phyloP scores from a whole-genome alignment of 257 asterid genomes.

The Forsythia viridissima region DNA sequence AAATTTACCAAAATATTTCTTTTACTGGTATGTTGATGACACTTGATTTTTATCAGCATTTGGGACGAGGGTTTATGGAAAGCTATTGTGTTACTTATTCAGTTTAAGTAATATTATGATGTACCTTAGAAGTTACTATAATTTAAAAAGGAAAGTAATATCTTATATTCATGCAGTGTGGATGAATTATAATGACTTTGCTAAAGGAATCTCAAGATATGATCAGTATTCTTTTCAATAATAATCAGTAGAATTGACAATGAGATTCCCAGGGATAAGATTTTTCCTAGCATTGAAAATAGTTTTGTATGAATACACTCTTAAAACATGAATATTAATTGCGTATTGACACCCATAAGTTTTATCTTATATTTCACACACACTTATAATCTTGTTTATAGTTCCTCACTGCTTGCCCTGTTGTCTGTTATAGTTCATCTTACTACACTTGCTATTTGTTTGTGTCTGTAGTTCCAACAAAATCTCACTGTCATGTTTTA shows the following conservation, averaged over 20 bases:
- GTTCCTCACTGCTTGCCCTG: neutral
- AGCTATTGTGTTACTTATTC: too few relatives aligned
- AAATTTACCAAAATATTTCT: too few relatives aligned
- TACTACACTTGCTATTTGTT: neutral
- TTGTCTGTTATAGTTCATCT: neutral
- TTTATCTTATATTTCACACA: neutral
- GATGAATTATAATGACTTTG: neutral
- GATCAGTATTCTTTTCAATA: neutral
- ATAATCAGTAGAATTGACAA: neutral
- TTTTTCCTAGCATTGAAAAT: neutral
- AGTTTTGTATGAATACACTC: neutral
- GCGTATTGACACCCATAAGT: neutral
- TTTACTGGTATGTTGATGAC: too few relatives aligned
- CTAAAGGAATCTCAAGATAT: neutral
- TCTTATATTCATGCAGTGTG: neutral
- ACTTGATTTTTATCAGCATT: too few relatives aligned
- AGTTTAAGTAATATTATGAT: too few relatives aligned
- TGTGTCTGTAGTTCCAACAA: neutral
- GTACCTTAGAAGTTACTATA: neutral
- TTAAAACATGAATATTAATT: neutral
- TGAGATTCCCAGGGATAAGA: neutral
- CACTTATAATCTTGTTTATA: neutral
- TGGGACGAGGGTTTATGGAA: too few relatives aligned
- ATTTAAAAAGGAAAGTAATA: neutral
- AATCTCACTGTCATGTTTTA: constrained; percentile 4